These are phyloP conservation scores for Lasiodiplodia sp. DNA, from an alignment of 2,329 filamentous ascomycete genomes.

Conservation along the genomic window DNA sequence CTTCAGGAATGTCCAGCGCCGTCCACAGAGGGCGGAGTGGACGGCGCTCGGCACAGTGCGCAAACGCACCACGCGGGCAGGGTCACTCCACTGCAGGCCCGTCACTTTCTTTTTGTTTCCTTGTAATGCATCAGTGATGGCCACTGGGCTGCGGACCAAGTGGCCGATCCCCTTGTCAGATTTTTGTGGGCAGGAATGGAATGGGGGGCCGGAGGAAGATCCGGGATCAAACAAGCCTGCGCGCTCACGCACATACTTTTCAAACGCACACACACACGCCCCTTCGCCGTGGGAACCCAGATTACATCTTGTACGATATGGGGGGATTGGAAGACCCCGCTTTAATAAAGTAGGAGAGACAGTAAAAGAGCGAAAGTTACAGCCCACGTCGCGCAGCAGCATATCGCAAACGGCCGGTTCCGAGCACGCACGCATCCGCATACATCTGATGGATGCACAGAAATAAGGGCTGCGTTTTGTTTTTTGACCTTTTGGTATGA, in stretches of 20 bases:
- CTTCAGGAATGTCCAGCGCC: neutral
- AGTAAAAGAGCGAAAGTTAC: neutral
- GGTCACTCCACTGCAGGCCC: conserved; percentile 7
- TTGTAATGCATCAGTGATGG: neutral
- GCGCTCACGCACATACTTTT: conserved; percentile 16
- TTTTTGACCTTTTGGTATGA: neutral
- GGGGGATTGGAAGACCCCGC: conserved; percentile 6
- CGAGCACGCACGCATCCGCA: neutral
- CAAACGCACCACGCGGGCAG: conserved; percentile 7
- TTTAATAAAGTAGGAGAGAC: neutral
- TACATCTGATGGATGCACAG: neutral
- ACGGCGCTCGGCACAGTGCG: neutral
- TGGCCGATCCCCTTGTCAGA: neutral
- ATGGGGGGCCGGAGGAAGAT: neutral
- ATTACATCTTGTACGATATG: conserved; percentile 1
- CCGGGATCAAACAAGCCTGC: neutral
- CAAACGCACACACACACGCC: neutral
- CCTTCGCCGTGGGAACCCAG: conserved; percentile 1
- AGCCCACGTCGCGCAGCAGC: neutral
- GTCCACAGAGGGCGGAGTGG: neutral
- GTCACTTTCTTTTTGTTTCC: conserved; percentile 10
- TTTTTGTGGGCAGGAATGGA: neutral
- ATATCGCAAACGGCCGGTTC: neutral
- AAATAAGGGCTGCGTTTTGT: neutral
- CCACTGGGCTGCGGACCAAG: neutral